A percentile compares a stretch with the other conserved stretches of the same genome.
Conservation (phyloP, 495 filamentous ascomycete species). For the Peziza echinospora region DNA sequence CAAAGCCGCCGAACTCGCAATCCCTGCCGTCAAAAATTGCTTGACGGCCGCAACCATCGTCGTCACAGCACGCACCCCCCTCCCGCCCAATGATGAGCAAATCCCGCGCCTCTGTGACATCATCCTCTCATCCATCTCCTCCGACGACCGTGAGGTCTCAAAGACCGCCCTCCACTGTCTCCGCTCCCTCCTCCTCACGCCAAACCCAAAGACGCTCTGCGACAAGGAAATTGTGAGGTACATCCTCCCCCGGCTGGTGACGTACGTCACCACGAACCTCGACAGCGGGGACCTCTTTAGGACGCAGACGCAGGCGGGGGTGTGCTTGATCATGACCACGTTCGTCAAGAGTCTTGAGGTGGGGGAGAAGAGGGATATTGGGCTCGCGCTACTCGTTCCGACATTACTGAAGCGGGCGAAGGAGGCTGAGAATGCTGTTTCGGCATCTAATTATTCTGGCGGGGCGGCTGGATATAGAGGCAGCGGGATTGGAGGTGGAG, state of each 20-base stretch:
- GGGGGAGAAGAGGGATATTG: slow-evolving; percentile 30
- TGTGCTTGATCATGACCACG: slow-evolving; percentile 49
- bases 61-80: slow-evolving; percentile 53
- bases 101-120: slow-evolving; percentile 13
- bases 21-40: slow-evolving; percentile 82
- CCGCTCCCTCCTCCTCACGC: slow-evolving; percentile 57
- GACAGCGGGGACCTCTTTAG: slow-evolving; percentile 50
- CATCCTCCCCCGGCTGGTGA: slow-evolving; percentile 53
- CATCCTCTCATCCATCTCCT: slow-evolving; percentile 9
- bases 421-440: slow-evolving; percentile 23
- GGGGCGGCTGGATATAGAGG: too few species aligned
- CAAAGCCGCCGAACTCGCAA: slow-evolving; percentile 15
- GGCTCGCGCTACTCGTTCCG: slow-evolving; percentile 54
- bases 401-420: slow-evolving; percentile 53
- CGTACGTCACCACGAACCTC: slow-evolving; percentile 42
- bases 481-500: too few species aligned
- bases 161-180: slow-evolving; percentile 77
- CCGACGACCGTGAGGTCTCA: slow-evolving; percentile 32
- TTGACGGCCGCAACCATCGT: slow-evolving; percentile 74
- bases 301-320: slow-evolving; percentile 40
- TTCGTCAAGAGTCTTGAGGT: slow-evolving; percentile 39
- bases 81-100: slow-evolving; percentile 40
- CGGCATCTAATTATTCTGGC: too few species aligned
- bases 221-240: slow-evolving; percentile 53
- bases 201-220: slow-evolving; percentile 37